Percentiles rank a stretch among this genome's conserved stretches.
Conservation (phyloP, 2,329 filamentous ascomycete species). For the Talaromyces islandicus region DNA sequence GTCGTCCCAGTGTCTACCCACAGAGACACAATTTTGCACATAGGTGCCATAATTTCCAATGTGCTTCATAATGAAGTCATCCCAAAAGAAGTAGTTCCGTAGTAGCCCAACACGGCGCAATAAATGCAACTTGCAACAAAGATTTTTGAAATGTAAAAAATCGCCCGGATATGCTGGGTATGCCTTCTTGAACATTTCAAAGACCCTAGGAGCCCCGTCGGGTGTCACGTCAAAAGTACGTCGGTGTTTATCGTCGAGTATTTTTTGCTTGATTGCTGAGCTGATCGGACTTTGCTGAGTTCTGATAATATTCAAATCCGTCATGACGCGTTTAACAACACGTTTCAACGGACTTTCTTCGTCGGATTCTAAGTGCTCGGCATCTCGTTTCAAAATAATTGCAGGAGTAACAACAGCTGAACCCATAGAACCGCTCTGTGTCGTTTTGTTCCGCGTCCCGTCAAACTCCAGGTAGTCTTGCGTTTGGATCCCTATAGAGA, state of each 20-base stretch:
- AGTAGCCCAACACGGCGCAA: conserved; percentile 25
- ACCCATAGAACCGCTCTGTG: background rate
- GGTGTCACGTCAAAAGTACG: conserved; percentile 1
- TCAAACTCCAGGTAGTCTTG: background rate
- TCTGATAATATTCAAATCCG: background rate
- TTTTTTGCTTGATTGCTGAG: conserved; percentile 1
- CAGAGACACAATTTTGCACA: conserved; percentile 18
- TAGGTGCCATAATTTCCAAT: conserved; percentile 32
- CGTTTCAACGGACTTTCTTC: conserved; percentile 6
- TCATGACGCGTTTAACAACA: background rate
- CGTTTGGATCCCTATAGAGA: background rate
- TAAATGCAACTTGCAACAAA: conserved; percentile 31
- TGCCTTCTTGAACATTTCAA: conserved; percentile 30
- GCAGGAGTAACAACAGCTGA: background rate
- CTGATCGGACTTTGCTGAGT: background rate
- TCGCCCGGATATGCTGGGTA: conserved; percentile 36
- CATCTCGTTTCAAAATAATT: conserved; percentile 1
- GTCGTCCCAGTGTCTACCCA: conserved; percentile 19
- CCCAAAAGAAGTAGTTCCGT: conserved; percentile 36
- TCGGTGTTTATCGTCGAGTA: conserved; percentile 15
- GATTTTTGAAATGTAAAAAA: conserved; percentile 30
- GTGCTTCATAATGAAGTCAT: conserved; percentile 41
- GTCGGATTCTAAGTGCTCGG: background rate
- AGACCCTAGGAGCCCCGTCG: conserved; percentile 22
- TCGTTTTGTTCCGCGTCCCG: background rate